These are phyloP conservation scores for Mucor piriformis DNA, from an alignment of 371 early-diverging fungal species.

Conservation along the genomic window DNA sequence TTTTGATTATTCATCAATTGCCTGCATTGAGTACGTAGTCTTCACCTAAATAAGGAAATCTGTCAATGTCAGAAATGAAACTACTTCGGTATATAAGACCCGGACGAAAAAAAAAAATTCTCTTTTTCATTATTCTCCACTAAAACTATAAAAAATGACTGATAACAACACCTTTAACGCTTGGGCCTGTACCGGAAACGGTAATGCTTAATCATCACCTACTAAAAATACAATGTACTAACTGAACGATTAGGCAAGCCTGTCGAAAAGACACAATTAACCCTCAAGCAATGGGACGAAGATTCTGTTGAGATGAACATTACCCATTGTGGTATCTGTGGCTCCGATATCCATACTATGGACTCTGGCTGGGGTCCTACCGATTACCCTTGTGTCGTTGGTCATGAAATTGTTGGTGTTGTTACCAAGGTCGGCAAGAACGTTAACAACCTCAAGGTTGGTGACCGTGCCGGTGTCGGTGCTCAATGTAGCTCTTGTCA, in stretches of 20 bases:
- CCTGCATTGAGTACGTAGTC: too few species aligned
- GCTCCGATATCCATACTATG: conserved; percentile 54
- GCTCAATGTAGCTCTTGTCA: conserved; percentile 51
- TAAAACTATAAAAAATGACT: conserved; percentile 1
- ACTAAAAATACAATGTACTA: background rate
- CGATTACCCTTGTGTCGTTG: conserved; percentile 59
- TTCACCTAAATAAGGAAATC: too few species aligned
- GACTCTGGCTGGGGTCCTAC: conserved; percentile 61
- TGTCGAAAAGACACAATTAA: conserved; percentile 20
- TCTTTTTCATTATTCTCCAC: too few species aligned
- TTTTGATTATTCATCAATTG: too few species aligned
- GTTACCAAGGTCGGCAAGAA: conserved; percentile 53
- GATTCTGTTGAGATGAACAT: conserved; percentile 55
- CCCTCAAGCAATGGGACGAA: conserved; percentile 42
- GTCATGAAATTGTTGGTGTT: conserved; percentile 63
- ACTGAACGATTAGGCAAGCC: conserved; percentile 18
- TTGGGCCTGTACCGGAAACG: conserved; percentile 27
- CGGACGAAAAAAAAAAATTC: too few species aligned
- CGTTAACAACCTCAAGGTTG: conserved; percentile 53
- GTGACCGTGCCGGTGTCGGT: conserved; percentile 74
- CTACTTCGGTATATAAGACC: too few species aligned
- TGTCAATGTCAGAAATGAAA: too few species aligned
- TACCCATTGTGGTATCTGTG: conserved; percentile 59
- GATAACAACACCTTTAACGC: conserved; percentile 53
- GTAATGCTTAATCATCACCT: background rate